phyloP scores from a whole-genome alignment of 345 rosid genomes.

The Viola odorata region DNA sequence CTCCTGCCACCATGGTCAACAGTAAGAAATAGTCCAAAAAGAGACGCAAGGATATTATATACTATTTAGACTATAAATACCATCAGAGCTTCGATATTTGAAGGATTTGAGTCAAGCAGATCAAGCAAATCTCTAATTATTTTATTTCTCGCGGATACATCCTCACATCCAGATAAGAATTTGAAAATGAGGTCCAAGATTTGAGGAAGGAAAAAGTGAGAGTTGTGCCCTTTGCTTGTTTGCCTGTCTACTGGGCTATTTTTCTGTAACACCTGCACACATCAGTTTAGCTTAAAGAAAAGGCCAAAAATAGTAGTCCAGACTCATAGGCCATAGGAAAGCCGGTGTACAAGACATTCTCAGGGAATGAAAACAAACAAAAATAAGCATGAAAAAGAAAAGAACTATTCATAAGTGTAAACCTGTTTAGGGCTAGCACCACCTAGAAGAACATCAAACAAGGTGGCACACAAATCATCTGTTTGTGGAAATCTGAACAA shows the following conservation, averaged over 20 bases:
- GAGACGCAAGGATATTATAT: neutral
- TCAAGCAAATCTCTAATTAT: conserved; percentile 70
- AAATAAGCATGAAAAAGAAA: too few relatives aligned
- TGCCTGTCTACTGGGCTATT: conserved; percentile 53
- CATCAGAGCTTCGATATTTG: conserved; percentile 89
- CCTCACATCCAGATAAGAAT: conserved; percentile 62
- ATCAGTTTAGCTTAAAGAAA: conserved; percentile 7
- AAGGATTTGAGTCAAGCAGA: conserved; percentile 79
- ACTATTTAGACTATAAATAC: conserved; percentile 34
- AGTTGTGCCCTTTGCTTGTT: conserved; percentile 50
- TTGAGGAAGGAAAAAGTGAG: conserved; percentile 85
- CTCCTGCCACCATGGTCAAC: conserved; percentile 43
- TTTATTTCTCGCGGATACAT: conserved; percentile 58
- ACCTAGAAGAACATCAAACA: conserved; percentile 95
- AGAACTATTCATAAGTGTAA: conserved; percentile 12
- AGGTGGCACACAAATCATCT: conserved; percentile 76
- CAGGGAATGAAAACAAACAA: conserved; percentile 1
- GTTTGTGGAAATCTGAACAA: conserved; percentile 77
- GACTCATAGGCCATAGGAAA: neutral
- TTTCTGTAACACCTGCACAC: conserved; percentile 74
- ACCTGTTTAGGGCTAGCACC: conserved; percentile 99
- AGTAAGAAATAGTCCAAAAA: conserved; percentile 21
- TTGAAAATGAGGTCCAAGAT: conserved; percentile 63
- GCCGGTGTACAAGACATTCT: neutral
- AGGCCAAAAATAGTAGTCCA: neutral